Evolutionary conservation across 768 basidiomycete genomes (phyloP), one percentile per base, ranked within the genome.

Genomic region (Boletus eberwhitei): DNA sequence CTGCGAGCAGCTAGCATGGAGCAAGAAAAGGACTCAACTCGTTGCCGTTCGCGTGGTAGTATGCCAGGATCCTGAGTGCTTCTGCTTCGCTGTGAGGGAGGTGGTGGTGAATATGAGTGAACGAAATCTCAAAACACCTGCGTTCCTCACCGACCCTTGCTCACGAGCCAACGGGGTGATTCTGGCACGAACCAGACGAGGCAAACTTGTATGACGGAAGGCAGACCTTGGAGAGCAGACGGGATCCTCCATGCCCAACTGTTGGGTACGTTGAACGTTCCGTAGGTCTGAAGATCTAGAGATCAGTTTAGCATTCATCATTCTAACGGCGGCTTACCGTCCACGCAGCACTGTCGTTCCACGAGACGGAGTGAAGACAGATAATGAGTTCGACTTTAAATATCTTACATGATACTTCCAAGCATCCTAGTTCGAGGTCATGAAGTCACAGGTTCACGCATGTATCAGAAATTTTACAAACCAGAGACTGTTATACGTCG

Each of bases 261-360:
- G 5, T 47, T 48, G 7, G 45, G 42, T 29, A 62, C 31, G 2
- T 42, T 5, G 41, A 62, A 62, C 4, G 61, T 62, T 16, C 54
- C 61, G n/a, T 59, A 62, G 8, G 62, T 63, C 62, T 59, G 31
- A 7, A 26, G 2, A 39, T 5, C 13, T 5, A 13, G 21, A 22
- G 14, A 22, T 41, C 22, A 41, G 22, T 16, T 8, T 8, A 13
- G 13, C 16, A 41, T 16, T 22, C 22, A 14, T 22, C 40, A 14
- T 41, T 41, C 22, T 16, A 21, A 22, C 8, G 40, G 8, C 7
- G 40, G 26, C 51, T 22, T 42, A 59, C 57, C 0, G 86, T 77
- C 88, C 88, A 91, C 12, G 87, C 87, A 40, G 88, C 82, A 50
- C 80, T 81, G 34, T 31, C 32, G 45, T 31, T 17, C 6, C 48